phyloP scores from a whole-genome alignment of 495 filamentous ascomycete genomes.

The Podospora bellae-mahoneyi region DNA sequence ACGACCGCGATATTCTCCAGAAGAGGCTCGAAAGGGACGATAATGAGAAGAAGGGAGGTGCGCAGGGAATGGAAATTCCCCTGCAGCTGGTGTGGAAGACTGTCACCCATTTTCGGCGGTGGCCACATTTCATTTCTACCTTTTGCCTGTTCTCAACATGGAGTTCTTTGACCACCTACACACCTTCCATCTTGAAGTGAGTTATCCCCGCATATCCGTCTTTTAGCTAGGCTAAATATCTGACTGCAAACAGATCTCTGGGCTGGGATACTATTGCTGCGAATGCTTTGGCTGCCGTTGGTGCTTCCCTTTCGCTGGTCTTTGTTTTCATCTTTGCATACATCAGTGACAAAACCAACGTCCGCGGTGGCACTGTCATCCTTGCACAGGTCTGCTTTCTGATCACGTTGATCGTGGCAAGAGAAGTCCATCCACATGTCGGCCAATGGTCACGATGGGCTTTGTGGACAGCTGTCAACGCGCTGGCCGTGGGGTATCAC shows the following conservation, averaged over 20 bases:
- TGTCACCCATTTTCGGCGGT: constrained; percentile 38
- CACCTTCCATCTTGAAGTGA: constrained; percentile 32
- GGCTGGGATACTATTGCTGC: constrained; percentile 44
- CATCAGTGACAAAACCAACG: constrained; percentile 42
- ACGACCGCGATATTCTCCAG: constrained; percentile 18
- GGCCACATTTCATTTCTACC: constrained; percentile 43
- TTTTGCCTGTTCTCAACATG: constrained; percentile 47
- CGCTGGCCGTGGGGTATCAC: constrained; percentile 43
- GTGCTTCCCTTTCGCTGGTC: constrained; percentile 41
- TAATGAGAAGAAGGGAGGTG: constrained; percentile 12
- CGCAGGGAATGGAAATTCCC: constrained; percentile 33
- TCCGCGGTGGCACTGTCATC: constrained; percentile 45
- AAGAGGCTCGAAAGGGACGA: constrained; percentile 21
- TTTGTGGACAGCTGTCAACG: constrained; percentile 44
- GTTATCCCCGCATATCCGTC: constrained; percentile 7
- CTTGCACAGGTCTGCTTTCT: constrained; percentile 46
- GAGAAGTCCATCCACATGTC: constrained; percentile 29
- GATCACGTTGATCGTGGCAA: constrained; percentile 39
- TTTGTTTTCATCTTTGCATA: constrained; percentile 40
- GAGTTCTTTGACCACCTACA: constrained; percentile 39
- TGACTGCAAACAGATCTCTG: constrained; percentile 17
- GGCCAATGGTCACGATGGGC: constrained; percentile 37
- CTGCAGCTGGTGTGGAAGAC: constrained; percentile 44
- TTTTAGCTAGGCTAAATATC: not conserved
- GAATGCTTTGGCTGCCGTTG: constrained; percentile 48